phyloP scores from a whole-genome alignment of 2,329 filamentous ascomycete species.

The Chaetoscypha palmicola region DNA sequence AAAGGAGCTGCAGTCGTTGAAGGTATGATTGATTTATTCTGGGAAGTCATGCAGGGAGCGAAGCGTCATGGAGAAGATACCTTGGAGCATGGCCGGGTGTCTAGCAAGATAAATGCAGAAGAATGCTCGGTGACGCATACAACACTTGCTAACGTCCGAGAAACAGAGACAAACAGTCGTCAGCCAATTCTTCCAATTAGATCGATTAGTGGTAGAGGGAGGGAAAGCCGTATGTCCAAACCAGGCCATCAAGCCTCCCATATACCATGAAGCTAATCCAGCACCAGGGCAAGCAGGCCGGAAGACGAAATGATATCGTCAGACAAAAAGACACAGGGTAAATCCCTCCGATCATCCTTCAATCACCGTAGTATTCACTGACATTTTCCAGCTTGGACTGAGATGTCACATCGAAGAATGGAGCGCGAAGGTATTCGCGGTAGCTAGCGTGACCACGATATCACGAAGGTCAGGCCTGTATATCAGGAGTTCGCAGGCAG shows the following conservation, averaged over 20 bases:
- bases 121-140: neutral
- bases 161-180: constrained; percentile 85
- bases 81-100: neutral
- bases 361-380: constrained; percentile 5
- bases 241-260: too few relatives aligned
- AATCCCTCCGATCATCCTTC: too few relatives aligned
- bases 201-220: constrained; percentile 86
- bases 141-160: constrained; percentile 13
- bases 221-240: constrained; percentile 61
- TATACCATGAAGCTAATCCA: constrained; percentile 13
- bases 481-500: too few relatives aligned
- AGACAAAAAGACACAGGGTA: constrained; percentile 73
- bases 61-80: neutral
- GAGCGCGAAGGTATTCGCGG: too few relatives aligned
- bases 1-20: constrained; percentile 80
- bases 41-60: too few relatives aligned
- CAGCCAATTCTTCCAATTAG: constrained; percentile 90
- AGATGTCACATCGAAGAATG: constrained; percentile 5
- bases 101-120: neutral
- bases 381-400: constrained; percentile 29
- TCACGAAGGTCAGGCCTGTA: too few relatives aligned
- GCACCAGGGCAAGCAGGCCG: constrained; percentile 60
- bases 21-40: constrained; percentile 72
- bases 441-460: too few relatives aligned
- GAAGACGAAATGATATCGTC: constrained; percentile 57